These are phyloP conservation scores for Cercospora sp. DNA, from an alignment of 2,329 filamentous ascomycete species.

Conservation along the genomic window DNA sequence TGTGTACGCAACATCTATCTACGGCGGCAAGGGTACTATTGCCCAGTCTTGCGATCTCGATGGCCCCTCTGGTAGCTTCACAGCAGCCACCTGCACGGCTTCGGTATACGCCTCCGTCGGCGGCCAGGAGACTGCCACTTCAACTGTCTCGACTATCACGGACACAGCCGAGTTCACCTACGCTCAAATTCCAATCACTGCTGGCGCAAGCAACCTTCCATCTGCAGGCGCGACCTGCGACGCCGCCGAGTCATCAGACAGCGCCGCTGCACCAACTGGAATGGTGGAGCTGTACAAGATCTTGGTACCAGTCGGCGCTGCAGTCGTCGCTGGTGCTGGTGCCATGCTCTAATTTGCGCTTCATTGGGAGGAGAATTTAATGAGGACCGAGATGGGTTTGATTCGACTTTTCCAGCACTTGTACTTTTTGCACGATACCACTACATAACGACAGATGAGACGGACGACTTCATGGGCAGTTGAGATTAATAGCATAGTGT, in stretches of 20 bases:
- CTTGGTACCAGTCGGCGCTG: slow-evolving; percentile 15
- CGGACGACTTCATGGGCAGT: background rate
- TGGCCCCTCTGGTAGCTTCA: slow-evolving; percentile 10
- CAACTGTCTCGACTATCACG: slow-evolving; percentile 7
- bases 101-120: slow-evolving; percentile 4
- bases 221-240: slow-evolving; percentile 4
- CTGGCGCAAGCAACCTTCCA: slow-evolving; percentile 7
- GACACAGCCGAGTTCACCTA: slow-evolving; percentile 11
- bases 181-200: slow-evolving; percentile 11
- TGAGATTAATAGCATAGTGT: background rate
- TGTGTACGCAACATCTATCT: slow-evolving; percentile 10
- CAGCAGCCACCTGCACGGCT: slow-evolving; percentile 4
- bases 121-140: slow-evolving; percentile 7
- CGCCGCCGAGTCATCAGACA: background rate
- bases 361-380: background rate
- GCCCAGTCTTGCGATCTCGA: slow-evolving; percentile 14
- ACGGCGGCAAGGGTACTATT: background rate
- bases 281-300: slow-evolving; percentile 15
- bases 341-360: slow-evolving; percentile 5
- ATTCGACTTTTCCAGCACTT: background rate
- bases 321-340: slow-evolving; percentile 15
- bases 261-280: slow-evolving; percentile 11
- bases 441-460: slow-evolving; percentile 3
- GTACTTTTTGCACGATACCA: slow-evolving; percentile 6
- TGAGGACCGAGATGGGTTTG: background rate